These are phyloP conservation scores for Cyberlindnera saturnus DNA, from an alignment of 805 yeast genomes.

Conservation along the genomic window DNA sequence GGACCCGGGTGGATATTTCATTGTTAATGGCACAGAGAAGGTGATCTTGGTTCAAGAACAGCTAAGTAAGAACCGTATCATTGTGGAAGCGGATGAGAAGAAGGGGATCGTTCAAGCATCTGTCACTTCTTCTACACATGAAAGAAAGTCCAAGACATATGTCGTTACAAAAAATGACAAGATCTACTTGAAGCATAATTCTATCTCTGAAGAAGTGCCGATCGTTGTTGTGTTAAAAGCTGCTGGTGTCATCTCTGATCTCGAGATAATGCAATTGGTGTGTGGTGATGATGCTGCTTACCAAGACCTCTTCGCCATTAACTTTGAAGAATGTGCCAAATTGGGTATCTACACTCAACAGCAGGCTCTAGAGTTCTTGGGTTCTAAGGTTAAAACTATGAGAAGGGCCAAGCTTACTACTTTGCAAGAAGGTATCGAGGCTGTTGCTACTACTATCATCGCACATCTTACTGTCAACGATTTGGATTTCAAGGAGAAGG, in stretches of 20 bases:
- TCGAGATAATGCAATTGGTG: conserved; percentile 88
- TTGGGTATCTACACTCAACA: conserved; percentile 84
- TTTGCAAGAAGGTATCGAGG: conserved; percentile 94
- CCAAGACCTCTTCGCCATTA: conserved; percentile 88
- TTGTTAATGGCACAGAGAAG: conserved; percentile 96
- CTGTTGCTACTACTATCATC: conserved; percentile 90
- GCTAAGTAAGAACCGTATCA: conserved; percentile 91
- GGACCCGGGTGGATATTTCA: conserved; percentile 98
- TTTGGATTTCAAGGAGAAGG: conserved; percentile 88
- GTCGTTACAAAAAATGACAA: conserved; percentile 88
- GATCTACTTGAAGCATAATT: conserved; percentile 89
- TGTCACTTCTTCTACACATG: conserved; percentile 97
- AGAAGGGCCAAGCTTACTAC: conserved; percentile 81
- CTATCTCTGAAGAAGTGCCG: conserved; percentile 92
- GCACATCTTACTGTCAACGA: conserved; percentile 88
- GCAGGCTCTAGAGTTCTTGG: conserved; percentile 89
- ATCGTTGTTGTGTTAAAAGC: conserved; percentile 91
- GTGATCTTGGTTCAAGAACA: conserved; percentile 97
- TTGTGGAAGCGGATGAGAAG: conserved; percentile 95
- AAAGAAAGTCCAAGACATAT: conserved; percentile 94
- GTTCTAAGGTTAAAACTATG: conserved; percentile 85
- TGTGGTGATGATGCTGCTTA: conserved; percentile 86
- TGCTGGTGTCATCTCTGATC: conserved; percentile 87
- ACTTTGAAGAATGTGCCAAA: conserved; percentile 89
- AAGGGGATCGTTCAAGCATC: conserved; percentile 94